Percentiles rank a stretch among this genome's conserved stretches.
These are phyloP conservation scores for Amylocarpus encephaloides DNA, from an alignment of 2,329 filamentous ascomycete genomes.

Conservation along the genomic window DNA sequence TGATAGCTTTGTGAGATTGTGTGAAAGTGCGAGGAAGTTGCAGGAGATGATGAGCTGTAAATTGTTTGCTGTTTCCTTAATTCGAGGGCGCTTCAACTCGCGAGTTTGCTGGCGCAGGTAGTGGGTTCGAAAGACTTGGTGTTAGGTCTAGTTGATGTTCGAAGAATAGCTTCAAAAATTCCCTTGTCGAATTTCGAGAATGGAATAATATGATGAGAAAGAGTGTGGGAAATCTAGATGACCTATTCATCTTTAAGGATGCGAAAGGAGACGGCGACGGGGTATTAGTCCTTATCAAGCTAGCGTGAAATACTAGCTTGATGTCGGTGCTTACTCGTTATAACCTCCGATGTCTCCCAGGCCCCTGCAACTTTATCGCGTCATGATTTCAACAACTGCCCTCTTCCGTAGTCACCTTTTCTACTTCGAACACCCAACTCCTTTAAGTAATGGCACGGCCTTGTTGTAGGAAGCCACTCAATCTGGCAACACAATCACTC, in stretches of 20 bases:
- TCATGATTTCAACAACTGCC: neutral
- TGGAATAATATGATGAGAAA: neutral
- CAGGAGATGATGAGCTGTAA: neutral
- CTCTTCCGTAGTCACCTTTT: neutral
- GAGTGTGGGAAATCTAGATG: neutral
- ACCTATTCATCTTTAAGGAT: neutral
- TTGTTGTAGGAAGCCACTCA: constrained; percentile 10
- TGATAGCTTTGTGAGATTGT: constrained; percentile 22
- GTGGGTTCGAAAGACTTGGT: too few relatives aligned
- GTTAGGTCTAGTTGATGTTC: neutral
- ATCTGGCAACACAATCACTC: constrained; percentile 16
- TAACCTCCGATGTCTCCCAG: constrained; percentile 1
- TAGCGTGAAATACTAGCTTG: neutral
- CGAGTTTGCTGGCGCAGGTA: too few relatives aligned
- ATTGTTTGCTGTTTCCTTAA: neutral
- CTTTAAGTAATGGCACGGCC: constrained; percentile 13
- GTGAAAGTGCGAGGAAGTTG: constrained; percentile 1
- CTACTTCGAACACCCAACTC: neutral
- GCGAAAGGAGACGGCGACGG: neutral
- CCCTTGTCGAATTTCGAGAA: neutral
- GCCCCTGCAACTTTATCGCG: neutral
- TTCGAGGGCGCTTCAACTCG: too few relatives aligned
- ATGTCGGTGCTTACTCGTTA: neutral
- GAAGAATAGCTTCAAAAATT: neutral
- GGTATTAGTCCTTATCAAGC: too few relatives aligned